Percentiles rank a stretch among this genome's conserved stretches.
phyloP scores from a whole-genome alignment of 139 green algal species.

The Spirogloea muscicola region DNA sequence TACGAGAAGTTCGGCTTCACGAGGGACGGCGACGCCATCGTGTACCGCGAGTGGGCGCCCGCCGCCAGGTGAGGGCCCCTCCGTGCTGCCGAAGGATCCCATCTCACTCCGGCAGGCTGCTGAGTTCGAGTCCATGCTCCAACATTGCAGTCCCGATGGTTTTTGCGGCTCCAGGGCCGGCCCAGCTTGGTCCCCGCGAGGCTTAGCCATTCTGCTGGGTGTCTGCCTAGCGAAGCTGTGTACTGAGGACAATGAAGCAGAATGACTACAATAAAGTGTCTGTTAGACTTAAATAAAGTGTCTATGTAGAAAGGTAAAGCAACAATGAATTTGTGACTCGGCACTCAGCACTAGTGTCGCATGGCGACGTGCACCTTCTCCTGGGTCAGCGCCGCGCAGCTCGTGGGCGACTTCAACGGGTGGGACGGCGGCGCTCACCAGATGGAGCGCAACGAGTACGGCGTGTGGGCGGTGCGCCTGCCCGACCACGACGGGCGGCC shows the following conservation, averaged over 20 bases:
- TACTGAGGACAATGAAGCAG: neutral
- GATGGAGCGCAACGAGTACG: conserved; percentile 71
- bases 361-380: too few species aligned
- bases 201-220: neutral
- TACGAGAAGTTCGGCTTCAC: conserved; percentile 77
- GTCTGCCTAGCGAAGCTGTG: neutral
- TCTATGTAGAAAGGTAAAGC: neutral
- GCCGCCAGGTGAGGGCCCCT: conserved; percentile 58
- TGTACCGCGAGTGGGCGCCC: conserved; percentile 88
- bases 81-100: too few species aligned
- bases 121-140: too few species aligned
- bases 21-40: conserved; percentile 50
- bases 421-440: conserved; percentile 58
- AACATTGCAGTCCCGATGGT: too few species aligned
- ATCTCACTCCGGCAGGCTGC: too few species aligned
- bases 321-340: too few species aligned
- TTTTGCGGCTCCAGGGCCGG: neutral
- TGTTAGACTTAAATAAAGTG: neutral
- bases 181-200: neutral
- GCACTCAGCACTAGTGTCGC: too few species aligned
- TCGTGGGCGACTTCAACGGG: conserved; percentile 87
- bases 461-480: conserved; percentile 37
- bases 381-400: conserved; percentile 22
- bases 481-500: conserved; percentile 30
- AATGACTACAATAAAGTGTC: neutral